These are phyloP conservation scores for Physaria fendleri DNA, from an alignment of 345 rosid species.

Conservation along the genomic window DNA sequence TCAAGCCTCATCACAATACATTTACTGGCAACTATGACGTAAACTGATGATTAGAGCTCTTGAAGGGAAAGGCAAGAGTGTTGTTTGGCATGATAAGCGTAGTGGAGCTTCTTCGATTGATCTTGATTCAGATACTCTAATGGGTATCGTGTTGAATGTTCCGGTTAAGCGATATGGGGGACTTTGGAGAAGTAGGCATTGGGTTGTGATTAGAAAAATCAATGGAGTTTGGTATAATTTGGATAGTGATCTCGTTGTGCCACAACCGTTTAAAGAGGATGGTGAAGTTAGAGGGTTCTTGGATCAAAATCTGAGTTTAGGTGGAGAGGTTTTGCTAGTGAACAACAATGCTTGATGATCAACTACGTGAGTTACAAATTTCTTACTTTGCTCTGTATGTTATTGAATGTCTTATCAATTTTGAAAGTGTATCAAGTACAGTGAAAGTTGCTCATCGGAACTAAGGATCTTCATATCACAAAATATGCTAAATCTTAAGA, in stretches of 20 bases:
- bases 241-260: slow-evolving; percentile 69
- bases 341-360: slow-evolving; percentile 34
- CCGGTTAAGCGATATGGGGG: slow-evolving; percentile 63
- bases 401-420: neutral
- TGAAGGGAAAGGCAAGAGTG: slow-evolving; percentile 55
- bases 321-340: slow-evolving; percentile 72
- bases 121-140: slow-evolving; percentile 42
- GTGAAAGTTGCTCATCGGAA: neutral
- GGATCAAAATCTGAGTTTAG: slow-evolving; percentile 45
- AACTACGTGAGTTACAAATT: slow-evolving; percentile 27
- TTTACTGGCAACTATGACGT: slow-evolving; percentile 83
- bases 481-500: neutral
- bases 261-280: slow-evolving; percentile 35
- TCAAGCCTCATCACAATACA: slow-evolving; percentile 78
- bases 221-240: slow-evolving; percentile 81
- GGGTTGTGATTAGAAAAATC: slow-evolving; percentile 71
- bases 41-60: slow-evolving; percentile 68
- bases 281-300: slow-evolving; percentile 48
- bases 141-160: slow-evolving; percentile 76
- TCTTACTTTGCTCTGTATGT: neutral
- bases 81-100: slow-evolving; percentile 78
- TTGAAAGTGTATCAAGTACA: neutral
- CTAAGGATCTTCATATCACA: neutral
- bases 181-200: slow-evolving; percentile 82
- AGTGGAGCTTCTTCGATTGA: slow-evolving; percentile 48